These are phyloP conservation scores for Panaeolus cyanescens DNA, from an alignment of 768 basidiomycete species.

Conservation along the genomic window DNA sequence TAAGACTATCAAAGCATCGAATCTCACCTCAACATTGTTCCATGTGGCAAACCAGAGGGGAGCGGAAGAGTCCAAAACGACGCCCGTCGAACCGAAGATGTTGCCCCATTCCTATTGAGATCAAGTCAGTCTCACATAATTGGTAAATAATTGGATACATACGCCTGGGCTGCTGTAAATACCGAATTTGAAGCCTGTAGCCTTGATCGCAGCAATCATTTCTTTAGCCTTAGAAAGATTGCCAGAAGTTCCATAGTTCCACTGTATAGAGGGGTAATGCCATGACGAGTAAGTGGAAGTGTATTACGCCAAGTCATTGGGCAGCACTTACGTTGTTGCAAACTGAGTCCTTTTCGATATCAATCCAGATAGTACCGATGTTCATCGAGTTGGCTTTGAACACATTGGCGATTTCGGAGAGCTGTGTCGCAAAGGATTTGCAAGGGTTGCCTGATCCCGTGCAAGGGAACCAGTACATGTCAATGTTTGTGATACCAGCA, in stretches of 20 bases:
- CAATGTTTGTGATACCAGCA: neutral
- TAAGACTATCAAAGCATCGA: too few relatives aligned
- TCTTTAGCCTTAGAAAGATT: neutral
- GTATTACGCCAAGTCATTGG: too few relatives aligned
- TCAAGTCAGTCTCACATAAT: neutral
- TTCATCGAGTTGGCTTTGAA: neutral
- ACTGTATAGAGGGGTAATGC: too few relatives aligned
- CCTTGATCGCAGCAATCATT: neutral
- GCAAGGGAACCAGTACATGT: conserved; percentile 1
- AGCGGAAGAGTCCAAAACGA: neutral
- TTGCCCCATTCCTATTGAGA: neutral
- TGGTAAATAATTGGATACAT: neutral
- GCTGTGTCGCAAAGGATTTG: neutral
- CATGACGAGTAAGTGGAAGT: too few relatives aligned
- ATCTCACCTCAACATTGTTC: too few relatives aligned
- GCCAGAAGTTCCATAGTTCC: neutral
- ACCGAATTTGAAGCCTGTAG: neutral
- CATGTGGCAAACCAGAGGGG: too few relatives aligned
- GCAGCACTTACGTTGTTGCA: neutral
- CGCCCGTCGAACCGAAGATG: neutral
- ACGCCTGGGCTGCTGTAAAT: neutral
- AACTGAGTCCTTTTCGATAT: neutral
- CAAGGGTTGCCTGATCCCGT: neutral
- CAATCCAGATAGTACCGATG: neutral
- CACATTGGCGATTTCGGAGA: neutral